These are phyloP conservation scores for Lentinula edodes DNA, from an alignment of 768 basidiomycete species.

Conservation along the genomic window DNA sequence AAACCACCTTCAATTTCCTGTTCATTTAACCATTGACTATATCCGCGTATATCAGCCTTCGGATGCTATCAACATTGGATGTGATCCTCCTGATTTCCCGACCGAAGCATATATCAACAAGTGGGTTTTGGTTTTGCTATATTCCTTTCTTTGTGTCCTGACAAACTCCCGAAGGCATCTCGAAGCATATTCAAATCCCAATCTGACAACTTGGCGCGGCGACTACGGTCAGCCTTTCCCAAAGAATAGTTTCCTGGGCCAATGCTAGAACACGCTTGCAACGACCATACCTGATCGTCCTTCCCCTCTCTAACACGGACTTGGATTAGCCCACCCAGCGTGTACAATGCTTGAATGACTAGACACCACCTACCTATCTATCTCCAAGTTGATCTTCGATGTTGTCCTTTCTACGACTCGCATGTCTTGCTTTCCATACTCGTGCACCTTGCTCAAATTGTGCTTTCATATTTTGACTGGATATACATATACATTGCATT, in stretches of 20 bases:
- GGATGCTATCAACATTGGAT: constrained; percentile 51
- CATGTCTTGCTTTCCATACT: background rate
- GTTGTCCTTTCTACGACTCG: background rate
- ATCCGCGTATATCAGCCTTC: constrained; percentile 67
- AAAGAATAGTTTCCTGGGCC: constrained; percentile 38
- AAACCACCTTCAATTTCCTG: constrained; percentile 44
- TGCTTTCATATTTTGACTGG: background rate
- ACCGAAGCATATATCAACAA: constrained; percentile 59
- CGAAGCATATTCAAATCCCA: constrained; percentile 61
- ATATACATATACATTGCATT: background rate
- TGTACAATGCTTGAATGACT: background rate
- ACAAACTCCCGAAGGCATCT: constrained; percentile 34
- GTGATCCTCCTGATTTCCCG: constrained; percentile 55
- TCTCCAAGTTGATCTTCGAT: background rate
- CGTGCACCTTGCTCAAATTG: background rate
- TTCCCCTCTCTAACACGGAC: background rate
- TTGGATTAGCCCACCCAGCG: background rate
- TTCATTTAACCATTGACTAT: constrained; percentile 54
- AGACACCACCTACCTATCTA: background rate
- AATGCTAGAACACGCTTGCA: constrained; percentile 9
- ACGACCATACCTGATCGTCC: background rate
- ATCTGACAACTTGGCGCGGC: constrained; percentile 37
- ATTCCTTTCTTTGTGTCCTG: constrained; percentile 18
- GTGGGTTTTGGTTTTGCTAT: constrained; percentile 16
- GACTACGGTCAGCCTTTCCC: constrained; percentile 47